These are phyloP conservation scores for Globisporangium abappressorium DNA, from an alignment of 352 stramenopile genomes.

Conservation along the genomic window DNA sequence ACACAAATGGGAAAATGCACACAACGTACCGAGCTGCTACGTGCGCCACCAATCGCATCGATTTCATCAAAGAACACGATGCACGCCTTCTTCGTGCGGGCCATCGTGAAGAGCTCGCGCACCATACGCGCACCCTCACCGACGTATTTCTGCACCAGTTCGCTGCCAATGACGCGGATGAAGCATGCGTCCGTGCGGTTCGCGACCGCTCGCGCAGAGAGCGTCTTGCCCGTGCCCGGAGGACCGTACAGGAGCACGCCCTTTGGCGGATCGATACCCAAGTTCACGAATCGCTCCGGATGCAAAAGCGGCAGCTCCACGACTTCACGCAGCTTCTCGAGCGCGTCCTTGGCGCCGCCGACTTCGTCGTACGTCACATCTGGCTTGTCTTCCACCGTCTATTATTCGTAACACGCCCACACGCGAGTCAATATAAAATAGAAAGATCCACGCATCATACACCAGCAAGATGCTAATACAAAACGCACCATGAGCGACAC, in stretches of 20 bases:
- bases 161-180: slow-evolving; percentile 99
- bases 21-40: slow-evolving; percentile 53
- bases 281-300: slow-evolving; percentile 97
- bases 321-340: slow-evolving; percentile 99
- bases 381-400: slow-evolving; percentile 99
- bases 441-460: not conserved
- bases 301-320: slow-evolving; percentile 98
- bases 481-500: slow-evolving; percentile 79
- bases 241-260: slow-evolving; percentile 98
- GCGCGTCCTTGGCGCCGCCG: slow-evolving; percentile 96
- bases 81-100: slow-evolving; percentile 97
- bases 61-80: slow-evolving; percentile 99
- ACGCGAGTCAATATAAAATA: slow-evolving; percentile 2
- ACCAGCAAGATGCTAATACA: not conserved
- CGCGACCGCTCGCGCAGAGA: slow-evolving; percentile 95
- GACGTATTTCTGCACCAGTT: slow-evolving; percentile 99
- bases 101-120: slow-evolving; percentile 99
- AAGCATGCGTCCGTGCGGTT: slow-evolving; percentile 99
- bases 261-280: slow-evolving; percentile 99
- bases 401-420: slow-evolving; percentile 22
- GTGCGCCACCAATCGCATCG: slow-evolving; percentile 96
- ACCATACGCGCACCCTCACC: slow-evolving; percentile 99
- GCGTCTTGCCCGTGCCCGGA: slow-evolving; percentile 97
- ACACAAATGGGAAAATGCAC: too few species aligned
- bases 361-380: slow-evolving; percentile 99